Evolutionary conservation across 371 early-diverging fungal genomes (phyloP).

Genomic region (Sporodiniella umbellata): DNA sequence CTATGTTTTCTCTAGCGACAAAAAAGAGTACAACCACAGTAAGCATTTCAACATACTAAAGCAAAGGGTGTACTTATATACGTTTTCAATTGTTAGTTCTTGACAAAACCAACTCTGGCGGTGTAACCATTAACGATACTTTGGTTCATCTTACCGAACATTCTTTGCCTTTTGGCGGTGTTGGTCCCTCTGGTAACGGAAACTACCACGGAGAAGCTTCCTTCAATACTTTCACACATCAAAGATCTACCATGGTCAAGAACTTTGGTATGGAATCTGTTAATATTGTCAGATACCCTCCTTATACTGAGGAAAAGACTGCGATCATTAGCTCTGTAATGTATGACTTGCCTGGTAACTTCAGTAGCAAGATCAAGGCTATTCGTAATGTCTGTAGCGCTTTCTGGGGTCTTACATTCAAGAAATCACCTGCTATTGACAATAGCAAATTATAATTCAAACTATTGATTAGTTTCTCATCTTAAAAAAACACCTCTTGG

Average conservation of each 20-base stretch:
- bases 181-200: constrained; percentile 82
- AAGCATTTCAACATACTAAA: constrained; percentile 2
- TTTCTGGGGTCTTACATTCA: constrained; percentile 29
- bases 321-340: constrained; percentile 24
- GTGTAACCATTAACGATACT: constrained; percentile 69
- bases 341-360: constrained; percentile 24
- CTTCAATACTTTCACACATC: constrained; percentile 73
- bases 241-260: constrained; percentile 56
- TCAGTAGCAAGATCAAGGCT: constrained; percentile 25
- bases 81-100: constrained; percentile 23
- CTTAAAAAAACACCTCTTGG: too few relatives aligned
- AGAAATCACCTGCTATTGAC: constrained; percentile 8
- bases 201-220: constrained; percentile 76
- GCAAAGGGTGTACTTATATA: background rate
- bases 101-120: constrained; percentile 63
- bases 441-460: constrained; percentile 1
- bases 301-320: constrained; percentile 38
- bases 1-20: constrained; percentile 55
- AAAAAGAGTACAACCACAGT: constrained; percentile 32
- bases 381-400: constrained; percentile 24
- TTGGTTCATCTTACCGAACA: constrained; percentile 53
- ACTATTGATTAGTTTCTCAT: too few relatives aligned
- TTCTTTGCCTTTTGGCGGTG: constrained; percentile 83
- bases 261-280: constrained; percentile 44
- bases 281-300: constrained; percentile 48